Evolutionary conservation across 495 filamentous ascomycete genomes (phyloP), one percentile per base, ranked within the genome.

Genomic region (Stereocaulon alpinum): DNA sequence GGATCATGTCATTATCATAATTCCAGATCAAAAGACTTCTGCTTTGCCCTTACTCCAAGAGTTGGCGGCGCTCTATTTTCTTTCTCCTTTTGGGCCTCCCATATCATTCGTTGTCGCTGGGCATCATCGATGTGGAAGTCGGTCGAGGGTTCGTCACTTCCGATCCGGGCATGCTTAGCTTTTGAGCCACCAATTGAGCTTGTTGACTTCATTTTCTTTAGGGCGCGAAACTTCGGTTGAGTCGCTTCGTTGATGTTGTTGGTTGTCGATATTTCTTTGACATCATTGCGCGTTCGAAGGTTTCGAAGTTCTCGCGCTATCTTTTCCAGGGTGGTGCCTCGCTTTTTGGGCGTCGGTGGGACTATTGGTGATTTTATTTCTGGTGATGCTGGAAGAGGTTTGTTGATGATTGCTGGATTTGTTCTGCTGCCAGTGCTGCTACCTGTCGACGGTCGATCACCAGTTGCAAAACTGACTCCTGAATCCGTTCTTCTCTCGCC

Each of bases 401-500:
- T 80, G 41, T 80, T 74, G 11, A 54, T 42, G 1, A 65, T 60
- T 11, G 59, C 53, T 14, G 14, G 3, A 30, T 63, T 57, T 24
- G 24, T 30, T 40, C 49, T 41, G 41, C 62, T 61, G 43, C 66
- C 66, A 50, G 60, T 71, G 66, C 67, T 69, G 41, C 67, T 68
- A 49, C 69, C 66, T 43, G 71, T 71, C 34, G 72, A 75, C 17
- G 71, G 67, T 20, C 70, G 64, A 43, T 67, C 62, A 24, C 59
- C 60, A 71, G 73, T 56, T 56, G 71, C 67, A 51, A 86, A 84
- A 69, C 81, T 84, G 47, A 86, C 78, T 15, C 84, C 84, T 0
- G 83, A 86, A 64, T 86, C 84, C 14, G 75, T 80, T 67, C 83
- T 83, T 62, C 81, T 76, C 20, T 74, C 67, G 58, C 76, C 76